phyloP scores from a whole-genome alignment of 495 filamentous ascomycete genomes.

The Annulohypoxylon maeteangense region DNA sequence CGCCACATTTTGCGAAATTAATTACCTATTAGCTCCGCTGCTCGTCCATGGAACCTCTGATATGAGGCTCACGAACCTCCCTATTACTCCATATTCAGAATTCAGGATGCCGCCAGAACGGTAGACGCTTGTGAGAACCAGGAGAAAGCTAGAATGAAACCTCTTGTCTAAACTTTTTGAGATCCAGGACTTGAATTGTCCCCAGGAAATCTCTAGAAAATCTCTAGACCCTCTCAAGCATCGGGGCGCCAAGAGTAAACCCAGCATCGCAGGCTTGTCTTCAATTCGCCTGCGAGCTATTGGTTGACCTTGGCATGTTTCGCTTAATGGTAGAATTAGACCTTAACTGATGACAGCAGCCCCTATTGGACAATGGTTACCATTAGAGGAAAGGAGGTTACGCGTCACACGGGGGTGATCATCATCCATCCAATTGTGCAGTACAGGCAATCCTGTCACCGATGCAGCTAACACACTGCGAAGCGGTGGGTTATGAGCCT shows the following conservation, averaged over 20 bases:
- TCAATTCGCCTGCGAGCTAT: constrained; percentile 13
- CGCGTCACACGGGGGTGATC: constrained; percentile 28
- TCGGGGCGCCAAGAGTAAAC: constrained; percentile 27
- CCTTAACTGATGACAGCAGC: constrained; percentile 21
- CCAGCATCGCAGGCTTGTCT: constrained; percentile 7
- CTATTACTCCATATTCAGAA: not conserved
- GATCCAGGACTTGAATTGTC: not conserved
- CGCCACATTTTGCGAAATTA: not conserved
- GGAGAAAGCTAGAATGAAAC: not conserved
- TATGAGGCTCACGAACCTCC: not conserved
- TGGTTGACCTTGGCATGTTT: constrained; percentile 40
- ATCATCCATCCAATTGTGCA: constrained; percentile 7
- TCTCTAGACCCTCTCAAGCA: not conserved
- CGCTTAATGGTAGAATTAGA: constrained; percentile 25
- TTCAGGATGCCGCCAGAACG: not conserved
- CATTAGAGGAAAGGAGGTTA: constrained; percentile 21
- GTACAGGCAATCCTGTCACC: constrained; percentile 1
- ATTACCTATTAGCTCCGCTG: not conserved
- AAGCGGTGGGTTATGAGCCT: constrained; percentile 13
- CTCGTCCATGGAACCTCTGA: not conserved
- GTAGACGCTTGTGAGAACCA: constrained; percentile 1
- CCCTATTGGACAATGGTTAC: constrained; percentile 12
- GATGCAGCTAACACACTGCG: not conserved
- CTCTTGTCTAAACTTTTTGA: not conserved
- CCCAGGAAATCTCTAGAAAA: constrained; percentile 4